Percentiles rank a stretch among this genome's conserved stretches.
phyloP scores from a whole-genome alignment of 495 filamentous ascomycete genomes.

The Penicillium cinerascens region DNA sequence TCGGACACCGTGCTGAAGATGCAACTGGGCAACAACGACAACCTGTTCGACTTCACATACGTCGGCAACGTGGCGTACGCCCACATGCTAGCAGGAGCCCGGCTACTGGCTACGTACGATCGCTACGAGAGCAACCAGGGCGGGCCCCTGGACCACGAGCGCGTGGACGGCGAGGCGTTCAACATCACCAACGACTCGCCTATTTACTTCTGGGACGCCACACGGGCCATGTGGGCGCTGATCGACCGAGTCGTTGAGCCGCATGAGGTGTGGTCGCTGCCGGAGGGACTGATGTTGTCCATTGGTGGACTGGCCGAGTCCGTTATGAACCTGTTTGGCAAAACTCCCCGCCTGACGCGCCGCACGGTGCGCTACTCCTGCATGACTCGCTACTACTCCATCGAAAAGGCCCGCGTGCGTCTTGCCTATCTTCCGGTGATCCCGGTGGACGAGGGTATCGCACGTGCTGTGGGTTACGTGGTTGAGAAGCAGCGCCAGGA shows the following conservation, averaged over 20 bases:
- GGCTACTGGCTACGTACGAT: slow-evolving; percentile 59
- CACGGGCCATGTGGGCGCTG: slow-evolving; percentile 72
- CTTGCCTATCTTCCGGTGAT: slow-evolving; percentile 74
- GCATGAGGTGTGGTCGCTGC: slow-evolving; percentile 66
- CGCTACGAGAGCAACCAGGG: slow-evolving; percentile 50
- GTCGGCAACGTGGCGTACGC: slow-evolving; percentile 51
- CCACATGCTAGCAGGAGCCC: slow-evolving; percentile 54
- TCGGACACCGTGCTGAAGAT: slow-evolving; percentile 64
- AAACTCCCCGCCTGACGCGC: slow-evolving; percentile 70
- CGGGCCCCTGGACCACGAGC: slow-evolving; percentile 66
- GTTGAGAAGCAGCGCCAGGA: slow-evolving; percentile 46
- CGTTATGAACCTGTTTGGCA: slow-evolving; percentile 62
- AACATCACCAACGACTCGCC: slow-evolving; percentile 91
- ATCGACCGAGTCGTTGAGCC: slow-evolving; percentile 61
- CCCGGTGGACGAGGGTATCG: slow-evolving; percentile 70
- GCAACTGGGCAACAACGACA: slow-evolving; percentile 85
- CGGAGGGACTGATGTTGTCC: slow-evolving; percentile 56
- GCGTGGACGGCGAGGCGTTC: slow-evolving; percentile 91
- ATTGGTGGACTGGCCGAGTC: slow-evolving; percentile 70
- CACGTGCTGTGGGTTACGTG: slow-evolving; percentile 63
- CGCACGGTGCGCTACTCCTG: slow-evolving; percentile 69
- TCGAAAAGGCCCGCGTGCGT: slow-evolving; percentile 75
- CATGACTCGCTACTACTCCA: slow-evolving; percentile 83
- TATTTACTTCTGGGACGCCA: slow-evolving; percentile 95
- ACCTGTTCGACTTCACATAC: slow-evolving; percentile 61